Percentiles rank a stretch among this genome's conserved stretches.
phyloP scores from a whole-genome alignment of 2,329 filamentous ascomycete genomes.

The Grosmannia penicillata region DNA sequence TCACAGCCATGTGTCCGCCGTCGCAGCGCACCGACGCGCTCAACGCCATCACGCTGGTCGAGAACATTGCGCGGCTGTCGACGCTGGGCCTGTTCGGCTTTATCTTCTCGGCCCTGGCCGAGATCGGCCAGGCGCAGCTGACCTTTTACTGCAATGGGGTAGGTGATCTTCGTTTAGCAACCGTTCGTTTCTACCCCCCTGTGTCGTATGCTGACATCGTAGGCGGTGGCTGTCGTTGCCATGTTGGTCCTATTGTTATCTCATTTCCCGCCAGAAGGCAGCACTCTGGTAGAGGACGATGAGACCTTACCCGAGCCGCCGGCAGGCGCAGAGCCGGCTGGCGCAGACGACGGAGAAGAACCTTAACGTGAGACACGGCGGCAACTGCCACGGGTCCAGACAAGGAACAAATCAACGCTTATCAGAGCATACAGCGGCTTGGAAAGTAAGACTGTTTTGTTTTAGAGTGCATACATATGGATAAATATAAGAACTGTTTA shows the following conservation, averaged over 20 bases:
- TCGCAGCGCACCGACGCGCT: slow-evolving; percentile 50
- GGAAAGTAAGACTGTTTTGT: too few relatives aligned
- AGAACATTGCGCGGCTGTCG: slow-evolving; percentile 49
- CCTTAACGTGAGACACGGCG: not conserved
- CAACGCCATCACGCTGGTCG: slow-evolving; percentile 53
- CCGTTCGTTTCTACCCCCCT: not conserved
- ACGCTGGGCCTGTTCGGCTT: slow-evolving; percentile 54
- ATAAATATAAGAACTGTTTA: too few relatives aligned
- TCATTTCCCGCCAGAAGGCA: slow-evolving; percentile 25
- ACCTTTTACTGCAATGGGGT: slow-evolving; percentile 57
- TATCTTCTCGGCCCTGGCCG: slow-evolving; percentile 48
- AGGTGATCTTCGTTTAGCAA: slow-evolving; percentile 16
- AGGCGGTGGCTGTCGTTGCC: slow-evolving; percentile 37
- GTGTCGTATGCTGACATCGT: slow-evolving; percentile 6
- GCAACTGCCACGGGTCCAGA: too few relatives aligned
- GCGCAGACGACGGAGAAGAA: not conserved
- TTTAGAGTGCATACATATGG: too few relatives aligned
- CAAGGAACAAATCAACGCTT: too few relatives aligned
- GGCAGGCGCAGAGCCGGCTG: not conserved
- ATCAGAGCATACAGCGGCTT: too few relatives aligned
- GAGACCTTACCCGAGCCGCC: not conserved
- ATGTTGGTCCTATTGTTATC: slow-evolving; percentile 25
- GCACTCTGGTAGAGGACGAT: slow-evolving; percentile 15
- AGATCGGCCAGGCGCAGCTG: slow-evolving; percentile 40
- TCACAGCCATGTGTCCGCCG: slow-evolving; percentile 52